Percentiles rank a stretch among this genome's conserved stretches.
Conservation (phyloP, 345 rosid genomes). For the Arabidopsis suecica region DNA sequence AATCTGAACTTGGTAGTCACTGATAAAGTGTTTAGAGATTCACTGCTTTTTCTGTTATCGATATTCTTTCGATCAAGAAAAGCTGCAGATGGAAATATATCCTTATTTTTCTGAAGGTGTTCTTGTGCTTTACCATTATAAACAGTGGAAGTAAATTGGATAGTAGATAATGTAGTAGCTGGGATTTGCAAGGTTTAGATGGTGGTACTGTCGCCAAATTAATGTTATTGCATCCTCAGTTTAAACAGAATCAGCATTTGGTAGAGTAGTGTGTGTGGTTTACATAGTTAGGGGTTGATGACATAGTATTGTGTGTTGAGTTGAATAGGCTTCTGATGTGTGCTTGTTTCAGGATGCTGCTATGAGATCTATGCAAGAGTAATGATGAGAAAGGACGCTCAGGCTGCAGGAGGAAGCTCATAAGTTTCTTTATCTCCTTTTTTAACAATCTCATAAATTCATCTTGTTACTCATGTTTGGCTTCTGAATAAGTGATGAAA, state of each 20-base stretch:
- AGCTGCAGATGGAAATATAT: not conserved
- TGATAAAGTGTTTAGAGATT: not conserved
- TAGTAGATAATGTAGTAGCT: not conserved
- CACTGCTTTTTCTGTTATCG: not conserved
- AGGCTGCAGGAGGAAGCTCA: conserved; percentile 53
- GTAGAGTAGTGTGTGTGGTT: not conserved
- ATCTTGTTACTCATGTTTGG: conserved; percentile 24
- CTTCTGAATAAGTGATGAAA: conserved; percentile 32
- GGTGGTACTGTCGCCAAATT: not conserved
- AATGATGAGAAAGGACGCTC: conserved; percentile 72
- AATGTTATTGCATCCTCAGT: not conserved
- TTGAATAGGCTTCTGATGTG: conserved; percentile 1
- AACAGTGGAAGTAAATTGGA: not conserved
- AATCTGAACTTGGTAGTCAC: not conserved
- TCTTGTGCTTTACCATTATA: conserved; percentile 15
- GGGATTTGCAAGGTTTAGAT: conserved; percentile 6
- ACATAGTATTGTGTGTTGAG: not conserved
- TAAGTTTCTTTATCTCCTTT: conserved; percentile 29
- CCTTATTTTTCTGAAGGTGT: not conserved
- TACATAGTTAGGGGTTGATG: not conserved
- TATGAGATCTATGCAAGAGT: conserved; percentile 88
- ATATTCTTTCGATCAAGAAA: not conserved
- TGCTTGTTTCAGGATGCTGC: conserved; percentile 77
- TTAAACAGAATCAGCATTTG: not conserved
- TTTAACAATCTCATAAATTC: not conserved